A percentile compares a stretch with the other conserved stretches of the same genome.
These are phyloP conservation scores for Penicillium salamii DNA, from an alignment of 495 filamentous ascomycete genomes.

Conservation along the genomic window DNA sequence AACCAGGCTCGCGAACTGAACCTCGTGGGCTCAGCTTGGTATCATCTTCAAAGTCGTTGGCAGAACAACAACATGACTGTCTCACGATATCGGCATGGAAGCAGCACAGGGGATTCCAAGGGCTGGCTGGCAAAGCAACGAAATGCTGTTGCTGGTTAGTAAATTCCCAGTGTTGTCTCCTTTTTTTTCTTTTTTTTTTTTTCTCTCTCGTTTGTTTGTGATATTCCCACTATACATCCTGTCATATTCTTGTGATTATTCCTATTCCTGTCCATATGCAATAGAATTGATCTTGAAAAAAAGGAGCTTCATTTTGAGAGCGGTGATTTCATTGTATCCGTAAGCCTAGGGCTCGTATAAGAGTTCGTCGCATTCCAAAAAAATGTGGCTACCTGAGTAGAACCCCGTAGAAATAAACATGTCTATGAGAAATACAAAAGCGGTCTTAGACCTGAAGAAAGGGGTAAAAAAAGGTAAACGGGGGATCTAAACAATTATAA, in stretches of 20 bases:
- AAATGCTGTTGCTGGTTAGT: slow-evolving; percentile 58
- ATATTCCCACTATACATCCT: slow-evolving; percentile 9
- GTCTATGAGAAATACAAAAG: slow-evolving; percentile 15
- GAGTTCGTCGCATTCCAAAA: slow-evolving; percentile 9
- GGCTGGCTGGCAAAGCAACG: slow-evolving; percentile 93
- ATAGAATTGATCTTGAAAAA: slow-evolving; percentile 7
- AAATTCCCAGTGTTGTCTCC: not conserved
- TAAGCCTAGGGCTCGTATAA: not conserved
- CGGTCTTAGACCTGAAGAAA: slow-evolving; percentile 2
- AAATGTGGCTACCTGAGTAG: slow-evolving; percentile 1
- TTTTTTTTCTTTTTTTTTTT: not conserved
- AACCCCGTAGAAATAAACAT: slow-evolving; percentile 10
- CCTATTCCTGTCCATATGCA: not conserved
- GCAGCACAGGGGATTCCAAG: slow-evolving; percentile 72
- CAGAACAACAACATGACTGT: slow-evolving; percentile 83
- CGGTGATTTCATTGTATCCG: not conserved
- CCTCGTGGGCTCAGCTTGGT: slow-evolving; percentile 88
- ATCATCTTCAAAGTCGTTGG: slow-evolving; percentile 77
- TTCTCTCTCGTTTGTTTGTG: not conserved
- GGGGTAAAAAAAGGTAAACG: not conserved
- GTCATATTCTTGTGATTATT: slow-evolving; percentile 6
- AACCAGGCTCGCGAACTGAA: slow-evolving; percentile 72
- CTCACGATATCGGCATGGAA: slow-evolving; percentile 42
- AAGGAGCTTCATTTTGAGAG: not conserved
- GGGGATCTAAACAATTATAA: slow-evolving; percentile 7